A percentile compares a stretch with the other conserved stretches of the same genome.
phyloP scores from a whole-genome alignment of 2,329 filamentous ascomycete species.

The Arthrobotrys sinensis region DNA sequence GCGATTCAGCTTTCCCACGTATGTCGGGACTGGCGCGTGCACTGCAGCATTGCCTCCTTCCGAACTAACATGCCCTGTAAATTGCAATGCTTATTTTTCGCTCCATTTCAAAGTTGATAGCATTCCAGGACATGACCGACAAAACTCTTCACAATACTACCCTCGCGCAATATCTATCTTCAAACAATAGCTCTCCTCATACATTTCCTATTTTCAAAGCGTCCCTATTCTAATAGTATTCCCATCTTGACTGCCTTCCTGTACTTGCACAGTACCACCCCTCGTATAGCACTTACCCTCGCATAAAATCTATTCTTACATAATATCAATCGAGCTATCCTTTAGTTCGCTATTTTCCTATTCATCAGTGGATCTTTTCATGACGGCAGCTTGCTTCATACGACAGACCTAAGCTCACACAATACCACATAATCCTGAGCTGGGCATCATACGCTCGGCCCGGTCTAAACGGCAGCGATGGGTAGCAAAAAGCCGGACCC shows the following conservation, averaged over 20 bases:
- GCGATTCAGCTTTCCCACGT: background rate
- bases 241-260: conserved; percentile 8
- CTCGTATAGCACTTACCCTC: conserved; percentile 11
- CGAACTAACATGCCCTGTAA: conserved; percentile 7
- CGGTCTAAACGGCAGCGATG: conserved; percentile 8
- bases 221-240: conserved; percentile 11
- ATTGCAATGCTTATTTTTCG: conserved; percentile 9
- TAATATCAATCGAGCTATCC: conserved; percentile 8
- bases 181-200: conserved; percentile 6
- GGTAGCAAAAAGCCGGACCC: background rate
- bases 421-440: conserved; percentile 5
- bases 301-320: conserved; percentile 9
- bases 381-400: background rate
- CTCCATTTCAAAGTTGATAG: conserved; percentile 6
- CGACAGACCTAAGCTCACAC: conserved; percentile 2
- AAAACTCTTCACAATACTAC: conserved; percentile 13
- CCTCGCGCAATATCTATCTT: conserved; percentile 12
- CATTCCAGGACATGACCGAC: conserved; percentile 4
- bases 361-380: background rate
- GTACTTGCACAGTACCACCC: conserved; percentile 6
- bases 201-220: conserved; percentile 3
- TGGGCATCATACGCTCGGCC: conserved; percentile 4
- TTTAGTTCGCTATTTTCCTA: conserved; percentile 1
- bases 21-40: too few relatives aligned
- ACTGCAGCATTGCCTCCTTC: background rate